Conservation (phyloP, 176 grass and related monocot genomes). For the Otatea glauca region DNA sequence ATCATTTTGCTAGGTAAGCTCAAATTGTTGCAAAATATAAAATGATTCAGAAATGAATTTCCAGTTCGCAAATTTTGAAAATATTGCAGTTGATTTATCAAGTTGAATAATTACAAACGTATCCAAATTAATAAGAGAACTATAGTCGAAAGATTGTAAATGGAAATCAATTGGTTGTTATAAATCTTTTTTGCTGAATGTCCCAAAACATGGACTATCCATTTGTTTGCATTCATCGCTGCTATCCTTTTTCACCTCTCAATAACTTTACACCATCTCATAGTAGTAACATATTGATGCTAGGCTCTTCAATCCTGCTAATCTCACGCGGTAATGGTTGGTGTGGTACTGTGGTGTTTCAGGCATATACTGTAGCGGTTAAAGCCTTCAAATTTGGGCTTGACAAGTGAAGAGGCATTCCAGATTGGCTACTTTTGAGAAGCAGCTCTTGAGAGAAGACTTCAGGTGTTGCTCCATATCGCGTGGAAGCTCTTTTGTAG, state of each 20-base stretch:
- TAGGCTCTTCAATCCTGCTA: background rate
- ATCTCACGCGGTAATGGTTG: background rate
- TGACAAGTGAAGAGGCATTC: constrained; percentile 26
- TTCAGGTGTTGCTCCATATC: constrained; percentile 28
- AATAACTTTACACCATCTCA: background rate
- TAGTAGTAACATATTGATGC: background rate
- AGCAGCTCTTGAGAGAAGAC: constrained; percentile 19
- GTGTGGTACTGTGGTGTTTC: constrained; percentile 28
- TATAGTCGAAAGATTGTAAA: background rate
- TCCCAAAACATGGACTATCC: background rate
- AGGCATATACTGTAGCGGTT: constrained; percentile 58
- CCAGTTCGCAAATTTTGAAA: background rate
- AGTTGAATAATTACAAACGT: background rate
- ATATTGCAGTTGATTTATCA: background rate
- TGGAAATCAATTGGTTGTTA: background rate
- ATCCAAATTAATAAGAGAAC: background rate
- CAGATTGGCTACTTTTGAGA: constrained; percentile 23
- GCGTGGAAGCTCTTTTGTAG: background rate
- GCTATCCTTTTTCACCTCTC: background rate
- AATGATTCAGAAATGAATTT: background rate
- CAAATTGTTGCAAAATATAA: background rate
- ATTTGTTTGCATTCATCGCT: background rate
- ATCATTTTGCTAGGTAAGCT: background rate
- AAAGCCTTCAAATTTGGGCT: constrained; percentile 45
- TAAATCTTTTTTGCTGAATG: background rate